Conservation (phyloP, 805 yeast species). For the Candida xyloterini region DNA sequence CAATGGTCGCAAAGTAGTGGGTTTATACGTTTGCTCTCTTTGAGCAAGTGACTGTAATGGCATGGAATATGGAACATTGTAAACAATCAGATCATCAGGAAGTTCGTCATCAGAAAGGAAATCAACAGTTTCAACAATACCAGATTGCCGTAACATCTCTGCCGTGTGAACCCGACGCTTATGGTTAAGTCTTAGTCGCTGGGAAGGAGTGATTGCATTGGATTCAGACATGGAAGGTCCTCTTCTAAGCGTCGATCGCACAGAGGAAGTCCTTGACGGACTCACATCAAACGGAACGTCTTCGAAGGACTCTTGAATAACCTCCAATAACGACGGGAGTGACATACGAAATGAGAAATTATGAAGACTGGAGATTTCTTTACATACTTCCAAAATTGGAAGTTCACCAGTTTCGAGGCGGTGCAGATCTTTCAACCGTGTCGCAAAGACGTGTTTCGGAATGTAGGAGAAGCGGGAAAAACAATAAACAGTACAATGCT, state of each 20-base stretch:
- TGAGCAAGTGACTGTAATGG: slow-evolving; percentile 42
- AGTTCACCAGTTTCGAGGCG: slow-evolving; percentile 1
- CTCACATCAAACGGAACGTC: slow-evolving; percentile 25
- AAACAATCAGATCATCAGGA: slow-evolving; percentile 51
- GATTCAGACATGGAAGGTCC: not conserved
- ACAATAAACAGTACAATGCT: not conserved
- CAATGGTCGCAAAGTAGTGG: slow-evolving; percentile 7
- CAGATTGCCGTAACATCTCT: slow-evolving; percentile 9
- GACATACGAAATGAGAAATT: slow-evolving; percentile 1
- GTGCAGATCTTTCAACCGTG: slow-evolving; percentile 5
- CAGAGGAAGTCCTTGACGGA: not conserved
- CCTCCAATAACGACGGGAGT: slow-evolving; percentile 23
- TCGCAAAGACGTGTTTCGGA: slow-evolving; percentile 7
- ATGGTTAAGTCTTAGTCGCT: slow-evolving; percentile 25
- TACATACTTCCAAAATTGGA: slow-evolving; percentile 11
- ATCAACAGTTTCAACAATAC: slow-evolving; percentile 30
- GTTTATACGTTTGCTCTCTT: slow-evolving; percentile 33
- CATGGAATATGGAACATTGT: slow-evolving; percentile 63
- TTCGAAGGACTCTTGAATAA: slow-evolving; percentile 36
- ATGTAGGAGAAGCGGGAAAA: slow-evolving; percentile 3
- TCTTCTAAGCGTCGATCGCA: not conserved
- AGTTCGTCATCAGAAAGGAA: slow-evolving; percentile 49
- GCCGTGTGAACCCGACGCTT: slow-evolving; percentile 16
- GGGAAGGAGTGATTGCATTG: slow-evolving; percentile 27
- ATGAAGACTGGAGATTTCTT: slow-evolving; percentile 2